phyloP scores from a whole-genome alignment of 345 rosid species.

The Linum lewisii region DNA sequence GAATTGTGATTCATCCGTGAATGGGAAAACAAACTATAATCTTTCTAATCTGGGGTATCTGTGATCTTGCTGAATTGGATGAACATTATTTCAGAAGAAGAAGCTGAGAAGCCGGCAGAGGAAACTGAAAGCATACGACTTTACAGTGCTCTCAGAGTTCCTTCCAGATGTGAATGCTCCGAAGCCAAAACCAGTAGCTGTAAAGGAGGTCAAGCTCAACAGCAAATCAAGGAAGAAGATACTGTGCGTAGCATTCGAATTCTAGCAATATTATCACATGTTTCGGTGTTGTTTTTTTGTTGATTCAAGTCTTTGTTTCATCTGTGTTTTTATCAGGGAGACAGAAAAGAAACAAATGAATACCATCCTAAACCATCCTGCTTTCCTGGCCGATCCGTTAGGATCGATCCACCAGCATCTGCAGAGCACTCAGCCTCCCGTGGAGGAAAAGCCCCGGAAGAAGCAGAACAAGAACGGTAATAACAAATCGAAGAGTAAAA shows the following conservation, averaged over 20 bases:
- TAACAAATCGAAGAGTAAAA: conserved; percentile 42
- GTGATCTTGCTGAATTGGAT: neutral
- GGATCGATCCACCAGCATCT: conserved; percentile 65
- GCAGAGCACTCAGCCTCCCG: conserved; percentile 53
- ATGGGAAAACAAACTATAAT: too few species aligned
- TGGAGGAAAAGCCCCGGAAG: conserved; percentile 45
- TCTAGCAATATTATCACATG: too few species aligned
- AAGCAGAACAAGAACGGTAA: conserved; percentile 34
- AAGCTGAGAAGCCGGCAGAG: conserved; percentile 46
- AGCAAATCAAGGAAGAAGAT: conserved; percentile 62
- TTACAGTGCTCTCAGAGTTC: conserved; percentile 59
- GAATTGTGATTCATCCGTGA: neutral
- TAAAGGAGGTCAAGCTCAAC: conserved; percentile 46
- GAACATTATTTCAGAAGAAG: conserved; percentile 31
- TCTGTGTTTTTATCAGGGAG: conserved; percentile 30
- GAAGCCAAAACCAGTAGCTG: conserved; percentile 20
- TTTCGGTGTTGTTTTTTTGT: too few species aligned
- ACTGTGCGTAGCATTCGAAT: conserved; percentile 25
- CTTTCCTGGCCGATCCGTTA: conserved; percentile 60
- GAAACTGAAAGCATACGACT: conserved; percentile 69
- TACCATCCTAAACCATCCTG: conserved; percentile 56
- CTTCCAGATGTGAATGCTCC: conserved; percentile 57
- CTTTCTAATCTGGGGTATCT: neutral
- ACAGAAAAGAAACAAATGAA: conserved; percentile 52
- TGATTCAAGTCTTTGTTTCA: neutral